Evolutionary conservation across 2,329 filamentous ascomycete species (phyloP), one percentile per base, ranked within the genome.

Genomic region (Fusarium sp.): DNA sequence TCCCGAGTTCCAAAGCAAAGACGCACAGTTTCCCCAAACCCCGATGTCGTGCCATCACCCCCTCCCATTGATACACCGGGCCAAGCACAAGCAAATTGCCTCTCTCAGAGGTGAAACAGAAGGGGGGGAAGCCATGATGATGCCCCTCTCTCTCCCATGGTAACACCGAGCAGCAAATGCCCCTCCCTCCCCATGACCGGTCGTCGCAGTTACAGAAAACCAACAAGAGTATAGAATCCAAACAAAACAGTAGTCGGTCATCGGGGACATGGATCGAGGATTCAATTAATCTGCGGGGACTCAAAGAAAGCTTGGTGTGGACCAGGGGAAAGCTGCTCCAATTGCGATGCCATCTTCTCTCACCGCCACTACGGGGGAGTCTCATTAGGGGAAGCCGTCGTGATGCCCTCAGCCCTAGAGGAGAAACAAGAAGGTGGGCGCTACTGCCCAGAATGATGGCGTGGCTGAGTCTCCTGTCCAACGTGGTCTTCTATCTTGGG

Each of bases 161-260:
- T 56, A 56, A 29, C 33, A 52, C 50, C 27, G 13, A 45, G 54
- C 57, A 73, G 52, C 9, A 31, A 31, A 42, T 63, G 68, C 64
- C 47, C 62, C 69, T 35, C 25, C 52, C 63, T 35, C 45, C 18
- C 35, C 29, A 63, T 54, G 27, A 54, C 47, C 58, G 27, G 67
- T 75, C 70, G 73, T 74, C 73, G 61, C 64, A 75, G 73, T 69
- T 75, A 75, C 73, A 71, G 70, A 65, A 45, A n/a, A 42, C 31
- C 52, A 58, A 47, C 42, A 47, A 27, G 22, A 47, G 42, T 27
- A 27, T 27, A 16, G 14, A 40, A 71, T 61, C 50, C 50, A 75
- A 75, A 74, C 52, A 75, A 75, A 75, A 50, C 73, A 75, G 27
- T 33, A 64, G 52, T 31, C 29, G 7, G 29, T 11, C 31, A 35